Evolutionary conservation across 2,329 filamentous ascomycete genomes (phyloP), one percentile per base, ranked within the genome.

Genomic region (Colletotrichum sp.): DNA sequence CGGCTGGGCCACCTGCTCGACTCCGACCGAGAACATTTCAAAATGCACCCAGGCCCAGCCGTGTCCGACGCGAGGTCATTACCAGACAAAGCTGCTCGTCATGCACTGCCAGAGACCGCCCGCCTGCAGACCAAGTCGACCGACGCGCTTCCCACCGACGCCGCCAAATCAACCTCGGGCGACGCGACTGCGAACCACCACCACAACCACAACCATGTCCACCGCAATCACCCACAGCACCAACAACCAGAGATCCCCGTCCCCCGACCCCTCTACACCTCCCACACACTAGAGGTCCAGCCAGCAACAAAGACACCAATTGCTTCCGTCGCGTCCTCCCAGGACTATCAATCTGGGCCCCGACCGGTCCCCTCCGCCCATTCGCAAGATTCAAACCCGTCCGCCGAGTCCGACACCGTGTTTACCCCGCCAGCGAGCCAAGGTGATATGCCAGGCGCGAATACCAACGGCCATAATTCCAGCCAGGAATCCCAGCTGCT

Each of bases 401-500:
- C 80, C n/a, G 78, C 74, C 74, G 77, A 78, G 34, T 78, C 80
- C n/a, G 79, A 80, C 71, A 79, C 78, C 62, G 79, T 79, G 38
- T 79, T 79, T 71, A 82, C 80, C n/a, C 80, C 81, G n/a, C 79
- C 81, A 3, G 77, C 78, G n/a, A 81, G 79, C 60, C 71, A 78
- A 56, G 70, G 64, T 71, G 80, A 80, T 9, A 74, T 73, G 70
- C 76, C 77, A 21, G 77, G 74, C 64, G 77, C 71, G 12, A 66
- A 67, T 65, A 84, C 76, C 78, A 87, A 83, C 78, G 83, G 80
- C 64, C 85, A 86, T 66, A 83, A 81, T 48, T 87, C 87, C n/a
- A 89, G 89, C 77, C 89, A 90, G 77, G 87, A 89, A 43, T 91
- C 87, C 36, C 91, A 93, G 79, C 80, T 93, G 64, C 84, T 90